Evolutionary conservation across 2,329 filamentous ascomycete species (phyloP), one percentile per base, ranked within the genome.

Genomic region (Aspergillus quadrilineatus): DNA sequence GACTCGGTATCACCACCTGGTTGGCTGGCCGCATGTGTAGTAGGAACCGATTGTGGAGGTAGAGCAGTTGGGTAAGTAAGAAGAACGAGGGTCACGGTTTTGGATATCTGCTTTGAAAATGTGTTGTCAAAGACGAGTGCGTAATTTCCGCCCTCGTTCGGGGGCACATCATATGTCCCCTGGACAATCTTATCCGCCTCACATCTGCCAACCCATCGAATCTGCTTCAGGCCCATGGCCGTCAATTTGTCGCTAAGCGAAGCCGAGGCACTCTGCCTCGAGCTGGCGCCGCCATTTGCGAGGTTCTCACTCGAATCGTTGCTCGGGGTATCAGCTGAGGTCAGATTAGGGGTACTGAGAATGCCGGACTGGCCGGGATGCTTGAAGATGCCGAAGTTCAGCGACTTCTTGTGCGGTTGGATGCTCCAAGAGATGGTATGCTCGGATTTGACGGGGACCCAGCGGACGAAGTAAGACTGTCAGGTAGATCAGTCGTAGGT

Each of bases 331-430:
- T 76, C 76, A 57, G 77, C 72, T 22, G 75, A 66, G 10, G 77
- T 73, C 9, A 79, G 62, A 50, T 72, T 70, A 41, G 59, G 54
- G 58, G 70, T 62, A 58, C 72, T 75, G 37, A 77, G 75, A 60
- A 84, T 80, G 63, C 80, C 80, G 58, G 80, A 73, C 63, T 84
- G 87, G 63, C 92, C 92, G 2, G 94, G 93, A 73, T 97, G 94
- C 73, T 97, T 97, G 76, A 99, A 95, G 69, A 99, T 89, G 70
- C 92, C 94, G 73, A 99, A 96, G 77, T 97, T 97, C 75, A 99
- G 89, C 57, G 93, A 97, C 78, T 97, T 97, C 79, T 96, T 97
- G 75, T 97, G 92, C 43, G 94, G 94, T 71, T 97, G 92, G 39
- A 99, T 85, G 69, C 91, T 97, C 94, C 94, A 99, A 14, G 92